Evolutionary conservation across 805 yeast species (phyloP), one percentile per base, ranked within the genome.

Genomic region (Spathaspora arborariae): DNA sequence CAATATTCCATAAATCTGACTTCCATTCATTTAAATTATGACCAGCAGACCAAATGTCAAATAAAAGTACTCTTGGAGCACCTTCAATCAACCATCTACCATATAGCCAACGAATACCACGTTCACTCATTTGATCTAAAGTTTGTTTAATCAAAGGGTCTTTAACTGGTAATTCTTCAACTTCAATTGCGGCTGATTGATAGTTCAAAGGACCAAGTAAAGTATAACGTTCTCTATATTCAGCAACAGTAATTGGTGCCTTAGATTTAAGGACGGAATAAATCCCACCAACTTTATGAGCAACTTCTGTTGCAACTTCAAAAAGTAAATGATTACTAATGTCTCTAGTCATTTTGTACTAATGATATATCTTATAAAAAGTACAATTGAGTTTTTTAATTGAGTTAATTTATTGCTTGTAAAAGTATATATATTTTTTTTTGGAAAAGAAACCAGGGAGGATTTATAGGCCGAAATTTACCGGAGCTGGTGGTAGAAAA

Each of bases 61-160:
- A 94, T 41, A 92, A 72, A 40, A 92, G 71, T 20, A 94, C 98
- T 44, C 96, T 72, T 19, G 99, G 99, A 0, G 98, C 96, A 16
- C 98, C 97, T 63, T 94, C 99, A 56, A 92, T 90, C 57, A 92
- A 78, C 99, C 99, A 92, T 49, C 97, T 78, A 41, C 97, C 98
- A 60, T 92, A 91, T 44, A 90, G 70, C 74, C 85, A 88, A 48
- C 77, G 70, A 53, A 92, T 80, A 24, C 98, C 98, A 42, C 97
- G 75, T 13, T 78, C 76, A 41, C 79, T 68, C 98, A 92, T 92
- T 10, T 88, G 75, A 48, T 84, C 84, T 56, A 92, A 71, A 1
- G 96, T 74, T 20, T 74, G 75, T 58, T 76, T 77, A 52, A 91
- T 67, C 39, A 68, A 63, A 1, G 78, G 76, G 56, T 80, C 82